Evolutionary conservation across 768 basidiomycete genomes (phyloP).

Genomic region (Terana coerulea): DNA sequence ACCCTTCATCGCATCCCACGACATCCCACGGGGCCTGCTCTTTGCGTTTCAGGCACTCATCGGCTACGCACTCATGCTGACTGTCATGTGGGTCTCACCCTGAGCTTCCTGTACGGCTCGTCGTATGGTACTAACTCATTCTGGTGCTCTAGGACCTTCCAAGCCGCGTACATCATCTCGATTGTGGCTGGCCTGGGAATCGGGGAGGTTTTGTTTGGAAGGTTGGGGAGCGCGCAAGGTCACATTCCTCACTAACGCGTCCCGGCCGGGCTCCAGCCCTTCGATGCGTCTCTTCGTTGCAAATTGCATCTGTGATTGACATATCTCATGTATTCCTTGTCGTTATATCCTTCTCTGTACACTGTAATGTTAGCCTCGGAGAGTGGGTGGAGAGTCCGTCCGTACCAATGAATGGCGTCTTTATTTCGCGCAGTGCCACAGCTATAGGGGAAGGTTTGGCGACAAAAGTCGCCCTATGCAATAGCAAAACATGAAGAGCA

Average conservation of each 20-base stretch:
- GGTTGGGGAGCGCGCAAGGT: constrained; percentile 33
- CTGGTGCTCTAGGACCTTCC: constrained; percentile 65
- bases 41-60: constrained; percentile 61
- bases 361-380: no score
- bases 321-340: no score
- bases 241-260: constrained; percentile 14
- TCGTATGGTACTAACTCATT: constrained; percentile 15
- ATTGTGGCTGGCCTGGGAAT: constrained; percentile 67
- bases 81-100: constrained; percentile 58
- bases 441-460: no score
- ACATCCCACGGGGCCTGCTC: constrained; percentile 65
- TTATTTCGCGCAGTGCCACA: no score
- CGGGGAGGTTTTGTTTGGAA: constrained; percentile 72
- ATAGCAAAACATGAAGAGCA: no score
- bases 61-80: constrained; percentile 73
- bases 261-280: no score
- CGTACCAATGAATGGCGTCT: no score
- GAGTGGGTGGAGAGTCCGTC: no score
- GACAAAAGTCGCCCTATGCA: no score
- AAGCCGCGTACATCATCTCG: constrained; percentile 71
- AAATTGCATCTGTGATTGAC: no score
- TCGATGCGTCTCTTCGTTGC: no score
- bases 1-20: constrained; percentile 66
- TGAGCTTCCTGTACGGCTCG: not conserved
- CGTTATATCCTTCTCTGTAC: no score